phyloP scores from a whole-genome alignment of 805 yeast species.

The Cyberlindnera mycetangii region DNA sequence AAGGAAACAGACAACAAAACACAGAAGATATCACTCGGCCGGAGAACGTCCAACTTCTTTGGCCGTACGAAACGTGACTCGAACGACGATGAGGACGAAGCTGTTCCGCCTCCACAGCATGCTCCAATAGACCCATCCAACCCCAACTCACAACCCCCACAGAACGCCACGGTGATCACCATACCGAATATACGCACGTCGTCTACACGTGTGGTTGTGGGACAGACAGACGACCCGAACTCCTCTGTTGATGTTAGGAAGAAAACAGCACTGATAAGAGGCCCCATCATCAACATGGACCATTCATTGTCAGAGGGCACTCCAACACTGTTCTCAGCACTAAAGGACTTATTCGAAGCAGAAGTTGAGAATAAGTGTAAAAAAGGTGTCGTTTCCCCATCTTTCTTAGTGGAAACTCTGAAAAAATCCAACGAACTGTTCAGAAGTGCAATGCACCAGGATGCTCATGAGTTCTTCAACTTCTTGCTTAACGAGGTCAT shows the following conservation, averaged over 20 bases:
- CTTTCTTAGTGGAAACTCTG: slow-evolving; percentile 65
- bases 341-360: slow-evolving; percentile 83
- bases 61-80: slow-evolving; percentile 23
- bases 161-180: slow-evolving; percentile 10
- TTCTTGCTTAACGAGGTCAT: slow-evolving; percentile 77
- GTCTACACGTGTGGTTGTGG: slow-evolving; percentile 16
- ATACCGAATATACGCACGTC: slow-evolving; percentile 22
- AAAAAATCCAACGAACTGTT: slow-evolving; percentile 83
- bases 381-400: slow-evolving; percentile 85
- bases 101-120: slow-evolving; percentile 1
- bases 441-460: slow-evolving; percentile 93
- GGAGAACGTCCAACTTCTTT: slow-evolving; percentile 31
- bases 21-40: slow-evolving; percentile 15
- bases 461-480: slow-evolving; percentile 95
- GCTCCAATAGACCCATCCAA: not conserved
- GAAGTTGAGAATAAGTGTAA: slow-evolving; percentile 68
- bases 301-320: slow-evolving; percentile 55
- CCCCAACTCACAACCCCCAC: slow-evolving; percentile 1
- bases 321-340: slow-evolving; percentile 55
- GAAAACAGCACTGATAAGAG: slow-evolving; percentile 69
- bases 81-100: slow-evolving; percentile 14
- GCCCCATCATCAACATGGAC: slow-evolving; percentile 84
- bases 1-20: slow-evolving; percentile 13
- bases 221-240: slow-evolving; percentile 25
- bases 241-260: slow-evolving; percentile 71